These are phyloP conservation scores for Coniochaeta sp. DNA, from an alignment of 2,329 filamentous ascomycete species.

Conservation along the genomic window DNA sequence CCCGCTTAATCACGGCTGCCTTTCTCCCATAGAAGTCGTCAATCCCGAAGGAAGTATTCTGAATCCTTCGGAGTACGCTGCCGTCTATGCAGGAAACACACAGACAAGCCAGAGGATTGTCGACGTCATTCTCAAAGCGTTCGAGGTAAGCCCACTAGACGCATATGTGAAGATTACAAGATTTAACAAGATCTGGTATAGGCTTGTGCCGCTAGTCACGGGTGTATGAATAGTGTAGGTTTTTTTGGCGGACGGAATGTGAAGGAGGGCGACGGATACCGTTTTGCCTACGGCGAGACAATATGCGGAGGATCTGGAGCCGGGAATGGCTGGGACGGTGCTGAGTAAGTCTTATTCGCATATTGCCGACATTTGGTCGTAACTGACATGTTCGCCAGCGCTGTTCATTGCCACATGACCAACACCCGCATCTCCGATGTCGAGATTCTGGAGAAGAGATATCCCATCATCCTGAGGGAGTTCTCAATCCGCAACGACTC, in stretches of 20 bases:
- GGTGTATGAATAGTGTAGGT: slow-evolving; percentile 17
- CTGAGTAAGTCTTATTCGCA: background rate
- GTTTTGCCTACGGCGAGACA: slow-evolving; percentile 26
- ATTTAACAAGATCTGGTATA: background rate
- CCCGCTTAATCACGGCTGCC: slow-evolving; percentile 23
- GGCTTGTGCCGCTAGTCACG: slow-evolving; percentile 17
- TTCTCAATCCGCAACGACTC: slow-evolving; percentile 20
- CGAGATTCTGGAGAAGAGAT: slow-evolving; percentile 26
- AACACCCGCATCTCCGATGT: slow-evolving; percentile 29
- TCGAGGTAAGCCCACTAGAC: slow-evolving; percentile 5
- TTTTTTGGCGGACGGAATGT: slow-evolving; percentile 20
- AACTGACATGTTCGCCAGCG: slow-evolving; percentile 4
- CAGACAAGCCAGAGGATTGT: slow-evolving; percentile 20
- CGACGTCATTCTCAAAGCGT: slow-evolving; percentile 21
- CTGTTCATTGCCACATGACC: slow-evolving; percentile 27
- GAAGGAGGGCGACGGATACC: slow-evolving; percentile 10
- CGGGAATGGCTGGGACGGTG: slow-evolving; percentile 21
- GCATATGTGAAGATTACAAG: background rate
- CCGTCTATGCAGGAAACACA: slow-evolving; percentile 17
- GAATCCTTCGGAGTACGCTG: slow-evolving; percentile 18
- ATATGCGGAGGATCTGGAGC: slow-evolving; percentile 26
- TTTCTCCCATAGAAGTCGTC: slow-evolving; percentile 16
- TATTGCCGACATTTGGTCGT: background rate
- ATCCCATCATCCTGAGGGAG: slow-evolving; percentile 22
- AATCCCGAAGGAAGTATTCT: slow-evolving; percentile 19